Evolutionary conservation across 2,329 filamentous ascomycete species (phyloP), one percentile per base, ranked within the genome.

Genomic region (Pseudocercospora fuligena): DNA sequence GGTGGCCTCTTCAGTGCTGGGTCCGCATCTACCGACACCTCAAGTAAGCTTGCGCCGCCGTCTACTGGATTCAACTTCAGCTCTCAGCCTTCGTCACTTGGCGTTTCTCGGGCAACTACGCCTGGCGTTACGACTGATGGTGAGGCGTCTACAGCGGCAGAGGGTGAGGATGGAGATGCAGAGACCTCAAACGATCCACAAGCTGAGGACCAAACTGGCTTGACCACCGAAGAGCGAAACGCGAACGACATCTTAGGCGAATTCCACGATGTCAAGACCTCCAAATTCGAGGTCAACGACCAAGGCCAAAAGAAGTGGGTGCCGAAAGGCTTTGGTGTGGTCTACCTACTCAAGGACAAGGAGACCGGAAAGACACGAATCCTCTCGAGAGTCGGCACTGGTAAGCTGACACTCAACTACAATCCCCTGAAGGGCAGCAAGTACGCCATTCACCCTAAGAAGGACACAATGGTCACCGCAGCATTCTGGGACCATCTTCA

Each of bases 281-380:
- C 90, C 69, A 90, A 90, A 76, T 87, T 88, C 72, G 80, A 84
- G 47, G 73, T 74, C 27, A 79, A 82, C 14, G 84, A 84, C 14
- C 81, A 82, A 63, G 80, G 79, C n/a, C 83, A 85, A 73, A 83
- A 84, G 73, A 86, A 82, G 61, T 96, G 91, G 91, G 81, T 84
- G 31, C 88, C 85, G 0, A 87, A 90, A 76, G 92, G 92, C 53
- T 82, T 92, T 7, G 93, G 93, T 0, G 85, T 87, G 11, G 81
- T 94, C 61, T 89, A 91, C 46, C 77, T 97, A 14, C 82, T 96
- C 68, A 90, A 90, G 78, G 86, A 94, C 81, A 91, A 92, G 77
- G 84, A 85, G 16, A 92, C 88, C 0, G 87, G 86, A 21, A 84
- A 85, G 29, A 86, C 89, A 3, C 88, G 92, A 47, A 81, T 95